phyloP scores from a whole-genome alignment of 129 eudicot species.

The Lonicera japonica region DNA sequence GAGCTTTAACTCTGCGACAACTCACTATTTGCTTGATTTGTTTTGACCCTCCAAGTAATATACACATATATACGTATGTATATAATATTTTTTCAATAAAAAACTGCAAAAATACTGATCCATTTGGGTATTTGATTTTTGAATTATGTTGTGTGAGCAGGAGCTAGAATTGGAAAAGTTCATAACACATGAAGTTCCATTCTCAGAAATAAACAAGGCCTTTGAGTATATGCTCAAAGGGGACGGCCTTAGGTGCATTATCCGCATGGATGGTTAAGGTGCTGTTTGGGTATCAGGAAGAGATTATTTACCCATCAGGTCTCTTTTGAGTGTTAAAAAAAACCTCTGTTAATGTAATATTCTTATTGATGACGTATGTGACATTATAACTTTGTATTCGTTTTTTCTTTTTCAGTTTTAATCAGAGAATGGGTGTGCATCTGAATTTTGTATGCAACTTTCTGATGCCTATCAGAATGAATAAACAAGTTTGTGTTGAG shows the following conservation, averaged over 20 bases:
- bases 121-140: background rate
- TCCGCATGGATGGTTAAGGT: constrained; percentile 16
- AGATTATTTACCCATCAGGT: background rate
- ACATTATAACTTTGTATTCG: no score
- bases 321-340: background rate
- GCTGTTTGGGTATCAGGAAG: background rate
- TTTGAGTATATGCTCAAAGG: constrained; percentile 26
- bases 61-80: no score
- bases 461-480: no score
- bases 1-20: no score
- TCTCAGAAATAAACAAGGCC: constrained; percentile 23
- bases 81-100: no score
- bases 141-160: constrained; percentile 2
- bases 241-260: constrained; percentile 25
- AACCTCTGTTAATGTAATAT: background rate
- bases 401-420: no score
- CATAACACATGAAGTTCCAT: constrained; percentile 21
- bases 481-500: no score
- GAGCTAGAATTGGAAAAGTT: constrained; percentile 22
- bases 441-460: no score
- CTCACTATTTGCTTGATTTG: no score
- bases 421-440: no score
- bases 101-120: no score
- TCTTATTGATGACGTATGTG: background rate
- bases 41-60: no score